These are phyloP conservation scores for Ambrosiella cleistominuta DNA, from an alignment of 2,329 filamentous ascomycete species.

Conservation along the genomic window DNA sequence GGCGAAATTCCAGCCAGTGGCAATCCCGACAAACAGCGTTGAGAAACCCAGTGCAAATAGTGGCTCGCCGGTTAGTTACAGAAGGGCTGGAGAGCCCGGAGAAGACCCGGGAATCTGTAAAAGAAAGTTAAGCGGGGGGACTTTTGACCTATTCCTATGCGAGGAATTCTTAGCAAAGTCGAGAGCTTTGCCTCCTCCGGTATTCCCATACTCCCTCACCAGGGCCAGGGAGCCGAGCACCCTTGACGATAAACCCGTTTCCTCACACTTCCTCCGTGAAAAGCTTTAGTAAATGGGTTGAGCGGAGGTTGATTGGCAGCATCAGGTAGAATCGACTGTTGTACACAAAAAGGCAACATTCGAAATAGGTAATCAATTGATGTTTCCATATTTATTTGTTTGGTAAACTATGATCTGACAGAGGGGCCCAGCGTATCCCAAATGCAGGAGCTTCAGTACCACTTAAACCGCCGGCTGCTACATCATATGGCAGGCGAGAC, in stretches of 20 bases:
- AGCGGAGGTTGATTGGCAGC: no score
- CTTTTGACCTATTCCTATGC: constrained; percentile 9
- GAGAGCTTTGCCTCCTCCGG: background rate
- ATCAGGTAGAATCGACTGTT: no score
- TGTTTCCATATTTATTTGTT: no score
- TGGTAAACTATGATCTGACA: background rate
- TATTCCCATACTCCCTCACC: background rate
- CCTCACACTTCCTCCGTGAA: background rate
- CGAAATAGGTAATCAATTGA: no score
- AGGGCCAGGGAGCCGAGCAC: background rate
- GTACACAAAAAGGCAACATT: no score
- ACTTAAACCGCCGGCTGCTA: background rate
- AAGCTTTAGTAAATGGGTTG: no score
- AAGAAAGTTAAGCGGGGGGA: background rate
- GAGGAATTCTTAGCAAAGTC: constrained; percentile 12
- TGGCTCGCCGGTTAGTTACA: background rate
- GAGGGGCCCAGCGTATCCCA: background rate
- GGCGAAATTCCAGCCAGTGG: background rate
- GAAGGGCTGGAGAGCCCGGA: constrained; percentile 4
- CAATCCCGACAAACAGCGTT: background rate
- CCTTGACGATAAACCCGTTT: background rate
- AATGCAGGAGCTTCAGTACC: background rate
- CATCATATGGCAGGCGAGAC: background rate
- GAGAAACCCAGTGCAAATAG: background rate
- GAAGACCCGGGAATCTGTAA: constrained; percentile 13